These are phyloP conservation scores for Zygotorulaspora sp. DNA, from an alignment of 805 yeast species.

Conservation along the genomic window DNA sequence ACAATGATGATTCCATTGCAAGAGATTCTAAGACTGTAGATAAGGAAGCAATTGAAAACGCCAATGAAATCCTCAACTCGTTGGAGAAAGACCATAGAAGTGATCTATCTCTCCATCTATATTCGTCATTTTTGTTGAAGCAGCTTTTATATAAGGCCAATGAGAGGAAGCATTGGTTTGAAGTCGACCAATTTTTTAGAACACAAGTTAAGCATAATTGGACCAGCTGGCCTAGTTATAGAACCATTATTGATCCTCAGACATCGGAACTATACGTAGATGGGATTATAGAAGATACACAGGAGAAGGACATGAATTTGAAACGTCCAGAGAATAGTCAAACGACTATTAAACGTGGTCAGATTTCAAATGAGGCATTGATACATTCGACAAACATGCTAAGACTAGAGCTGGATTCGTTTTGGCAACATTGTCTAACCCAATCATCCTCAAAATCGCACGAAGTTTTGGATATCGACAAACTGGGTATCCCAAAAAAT, in stretches of 20 bases:
- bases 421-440: constrained; percentile 27
- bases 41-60: constrained; percentile 16
- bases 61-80: constrained; percentile 34
- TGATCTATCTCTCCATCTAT: constrained; percentile 63
- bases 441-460: constrained; percentile 17
- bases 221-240: constrained; percentile 57
- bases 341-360: constrained; percentile 16
- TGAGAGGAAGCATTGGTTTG: constrained; percentile 26
- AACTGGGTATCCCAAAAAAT: constrained; percentile 20
- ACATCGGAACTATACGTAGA: constrained; percentile 28
- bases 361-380: constrained; percentile 25
- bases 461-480: constrained; percentile 25
- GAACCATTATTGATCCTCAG: constrained; percentile 30
- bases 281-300: background rate
- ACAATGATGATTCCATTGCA: background rate
- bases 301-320: constrained; percentile 21
- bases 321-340: background rate
- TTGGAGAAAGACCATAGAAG: constrained; percentile 48
- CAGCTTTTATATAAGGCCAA: constrained; percentile 26
- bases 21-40: constrained; percentile 4
- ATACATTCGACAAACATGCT: constrained; percentile 27
- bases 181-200: constrained; percentile 36
- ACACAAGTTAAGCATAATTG: constrained; percentile 40
- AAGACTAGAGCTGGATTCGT: constrained; percentile 25
- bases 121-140: constrained; percentile 46